Base-by-base conservation (phyloP, 495 filamentous ascomycete species). In the Podospora australis region DNA sequence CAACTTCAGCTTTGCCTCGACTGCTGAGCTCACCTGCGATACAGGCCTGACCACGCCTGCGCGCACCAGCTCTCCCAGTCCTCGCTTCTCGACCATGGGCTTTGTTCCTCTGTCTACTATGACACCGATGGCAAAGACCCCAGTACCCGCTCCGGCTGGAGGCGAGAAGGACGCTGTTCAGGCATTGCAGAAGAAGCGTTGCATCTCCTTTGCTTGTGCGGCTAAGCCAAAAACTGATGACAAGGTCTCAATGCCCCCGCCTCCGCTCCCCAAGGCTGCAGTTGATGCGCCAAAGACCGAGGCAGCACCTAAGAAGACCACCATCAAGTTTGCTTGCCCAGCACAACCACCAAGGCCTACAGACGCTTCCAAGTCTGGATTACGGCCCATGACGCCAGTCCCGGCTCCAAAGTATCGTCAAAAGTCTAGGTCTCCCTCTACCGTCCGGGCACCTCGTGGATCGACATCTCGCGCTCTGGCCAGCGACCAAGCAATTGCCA, bases 131-230 rank as follows among this genome's bases (percentile, higher is more conserved):
- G 42, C 50, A 14, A 49, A 39, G 20, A 11, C 22, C 4, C 24
- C 36, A 20, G 21, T 41, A 38, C 45, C 38, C 45, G 46, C 53
- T 52, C 41, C 43, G 23, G 21, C 48, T 34, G 21, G 22, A 19
- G 13, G 23, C 26, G 61, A 57, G 26, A 55, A 70, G 44, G 47
- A 67, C 17, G 50, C 62, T 41, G 52, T 66, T 1, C 63, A 63
- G 26, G 56, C 58, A 29, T 51, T 64, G 21, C 63, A 65, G 41
- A 74, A 69, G 58, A 95, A 88, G 70, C 79, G 94, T 40, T 91
- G 86, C 68, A 96, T 97, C 54, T 90, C 79, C 28, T 98, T 98
- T 67, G 91, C 88, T 39, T 96, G 91, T 65, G 85, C 68, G 3
- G 69, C 63, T 54, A 80, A 66, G 55, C 55, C 70, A 9, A 62